phyloP scores from a whole-genome alignment of 2,329 filamentous ascomycete genomes.

The Cytospora chrysosperma region DNA sequence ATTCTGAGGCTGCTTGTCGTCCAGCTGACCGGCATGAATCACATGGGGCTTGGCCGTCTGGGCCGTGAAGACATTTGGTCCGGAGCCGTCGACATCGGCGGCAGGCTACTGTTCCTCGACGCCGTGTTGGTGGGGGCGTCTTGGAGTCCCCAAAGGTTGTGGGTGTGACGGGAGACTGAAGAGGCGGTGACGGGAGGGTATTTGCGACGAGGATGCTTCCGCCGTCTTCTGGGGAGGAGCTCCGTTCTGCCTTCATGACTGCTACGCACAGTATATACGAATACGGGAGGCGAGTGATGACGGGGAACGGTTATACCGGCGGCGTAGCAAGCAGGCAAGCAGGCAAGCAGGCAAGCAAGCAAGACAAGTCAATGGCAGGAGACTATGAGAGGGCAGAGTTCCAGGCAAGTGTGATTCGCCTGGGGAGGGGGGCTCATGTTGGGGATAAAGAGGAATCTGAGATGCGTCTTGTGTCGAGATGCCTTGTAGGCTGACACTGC shows the following conservation, averaged over 20 bases:
- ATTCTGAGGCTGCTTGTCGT: slow-evolving; percentile 17
- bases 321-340: no score
- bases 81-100: slow-evolving; percentile 24
- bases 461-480: neutral
- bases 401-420: neutral
- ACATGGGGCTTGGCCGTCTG: slow-evolving; percentile 21
- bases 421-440: slow-evolving; percentile 10
- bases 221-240: slow-evolving; percentile 17
- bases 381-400: neutral
- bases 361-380: neutral
- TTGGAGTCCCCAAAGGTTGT: slow-evolving; percentile 2
- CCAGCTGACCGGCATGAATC: slow-evolving; percentile 23
- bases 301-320: neutral
- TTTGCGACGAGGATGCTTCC: slow-evolving; percentile 24
- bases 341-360: no score
- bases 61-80: slow-evolving; percentile 25
- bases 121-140: slow-evolving; percentile 11
- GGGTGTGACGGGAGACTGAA: slow-evolving; percentile 11
- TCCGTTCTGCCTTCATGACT: slow-evolving; percentile 20
- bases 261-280: neutral
- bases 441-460: slow-evolving; percentile 15
- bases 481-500: slow-evolving; percentile 10
- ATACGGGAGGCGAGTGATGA: neutral
- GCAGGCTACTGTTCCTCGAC: slow-evolving; percentile 24
- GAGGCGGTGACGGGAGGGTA: slow-evolving; percentile 14